Evolutionary conservation across 106 monocot species (phyloP).

Genomic region (Dendrobium chrysotoxum): DNA sequence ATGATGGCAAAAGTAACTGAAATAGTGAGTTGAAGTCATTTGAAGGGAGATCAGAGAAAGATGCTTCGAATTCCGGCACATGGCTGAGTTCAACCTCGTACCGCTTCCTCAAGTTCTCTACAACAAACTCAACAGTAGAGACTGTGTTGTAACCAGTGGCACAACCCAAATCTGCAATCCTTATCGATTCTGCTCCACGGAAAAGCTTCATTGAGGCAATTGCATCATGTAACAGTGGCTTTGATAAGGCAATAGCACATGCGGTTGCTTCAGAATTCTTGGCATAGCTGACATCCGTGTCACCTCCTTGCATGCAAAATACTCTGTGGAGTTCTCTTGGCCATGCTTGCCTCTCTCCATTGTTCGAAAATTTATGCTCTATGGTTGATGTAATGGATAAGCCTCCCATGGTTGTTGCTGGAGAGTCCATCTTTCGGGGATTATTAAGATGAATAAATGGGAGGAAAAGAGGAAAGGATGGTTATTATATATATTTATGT

Average conservation of each 20-base stretch:
- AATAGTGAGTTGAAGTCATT: conserved; percentile 68
- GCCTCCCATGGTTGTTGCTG: background rate
- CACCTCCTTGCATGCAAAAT: conserved; percentile 57
- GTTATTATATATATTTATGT: no score
- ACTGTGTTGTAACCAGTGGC: conserved; percentile 57
- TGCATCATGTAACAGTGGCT: conserved; percentile 34
- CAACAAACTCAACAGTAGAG: conserved; percentile 31
- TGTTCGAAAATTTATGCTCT: background rate
- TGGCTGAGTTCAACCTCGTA: conserved; percentile 20
- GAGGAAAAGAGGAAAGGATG: no score
- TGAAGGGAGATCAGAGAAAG: conserved; percentile 54
- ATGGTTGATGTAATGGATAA: background rate
- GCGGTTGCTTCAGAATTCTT: conserved; percentile 44
- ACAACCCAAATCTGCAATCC: conserved; percentile 52
- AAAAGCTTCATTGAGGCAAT: conserved; percentile 43
- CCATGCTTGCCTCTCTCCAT: conserved; percentile 24
- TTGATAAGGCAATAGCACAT: conserved; percentile 31
- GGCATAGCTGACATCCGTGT: conserved; percentile 48
- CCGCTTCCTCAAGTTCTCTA: conserved; percentile 18
- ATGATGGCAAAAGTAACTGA: conserved; percentile 14
- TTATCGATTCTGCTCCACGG: conserved; percentile 15
- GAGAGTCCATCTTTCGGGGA: background rate
- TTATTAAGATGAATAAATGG: background rate
- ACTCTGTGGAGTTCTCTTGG: conserved; percentile 41
- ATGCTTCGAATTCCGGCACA: conserved; percentile 50